A percentile compares a stretch with the other conserved stretches of the same genome.
These are phyloP conservation scores for Leccinum solheimii DNA, from an alignment of 1,284 basidiomycete genomes.

Conservation along the genomic window DNA sequence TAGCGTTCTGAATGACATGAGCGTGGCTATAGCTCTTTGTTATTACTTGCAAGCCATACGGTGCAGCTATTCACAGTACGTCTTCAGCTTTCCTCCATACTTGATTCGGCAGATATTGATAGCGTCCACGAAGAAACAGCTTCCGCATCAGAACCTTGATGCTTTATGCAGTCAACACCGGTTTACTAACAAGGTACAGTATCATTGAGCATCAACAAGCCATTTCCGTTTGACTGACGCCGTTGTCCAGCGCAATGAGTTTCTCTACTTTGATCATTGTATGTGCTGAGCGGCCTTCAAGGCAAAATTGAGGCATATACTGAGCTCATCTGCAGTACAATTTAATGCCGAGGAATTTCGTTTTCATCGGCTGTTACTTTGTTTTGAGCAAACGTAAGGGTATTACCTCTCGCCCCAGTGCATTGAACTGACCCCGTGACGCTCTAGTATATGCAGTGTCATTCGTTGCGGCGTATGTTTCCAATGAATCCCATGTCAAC, in stretches of 20 bases:
- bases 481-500: neutral
- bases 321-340: constrained; percentile 49
- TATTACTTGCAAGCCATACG: constrained; percentile 53
- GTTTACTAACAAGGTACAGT: constrained; percentile 55
- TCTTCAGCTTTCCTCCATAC: neutral
- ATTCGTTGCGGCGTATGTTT: constrained; percentile 61
- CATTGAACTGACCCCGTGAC: constrained; percentile 1
- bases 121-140: constrained; percentile 45
- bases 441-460: constrained; percentile 64
- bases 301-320: neutral
- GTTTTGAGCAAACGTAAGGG: constrained; percentile 62
- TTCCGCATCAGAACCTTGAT: constrained; percentile 55
- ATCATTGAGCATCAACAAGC: constrained; percentile 7
- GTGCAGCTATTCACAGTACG: constrained; percentile 38
- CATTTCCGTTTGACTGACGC: constrained; percentile 4
- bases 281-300: constrained; percentile 19
- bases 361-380: constrained; percentile 61
- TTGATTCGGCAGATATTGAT: constrained; percentile 1
- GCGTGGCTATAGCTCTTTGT: constrained; percentile 50
- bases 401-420: neutral
- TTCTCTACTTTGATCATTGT: constrained; percentile 58
- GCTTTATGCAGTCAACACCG: constrained; percentile 48
- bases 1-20: constrained; percentile 48
- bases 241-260: constrained; percentile 51
- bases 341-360: constrained; percentile 52